Evolutionary conservation across 139 green algal genomes (phyloP).

Genomic region (Chlorella sp.): DNA sequence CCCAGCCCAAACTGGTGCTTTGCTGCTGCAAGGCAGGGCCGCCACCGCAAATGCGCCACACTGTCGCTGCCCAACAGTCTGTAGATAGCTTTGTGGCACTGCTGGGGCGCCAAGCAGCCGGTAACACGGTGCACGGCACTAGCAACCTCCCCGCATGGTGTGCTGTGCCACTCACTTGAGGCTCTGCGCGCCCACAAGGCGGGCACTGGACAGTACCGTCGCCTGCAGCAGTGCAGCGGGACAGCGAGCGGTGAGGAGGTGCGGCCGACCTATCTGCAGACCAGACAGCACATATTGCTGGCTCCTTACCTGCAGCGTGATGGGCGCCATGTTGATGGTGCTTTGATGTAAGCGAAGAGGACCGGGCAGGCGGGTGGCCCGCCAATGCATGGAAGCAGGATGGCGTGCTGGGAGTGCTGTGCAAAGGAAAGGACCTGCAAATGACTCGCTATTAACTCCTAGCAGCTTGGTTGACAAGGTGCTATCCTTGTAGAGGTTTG

Average conservation of each 20-base stretch:
- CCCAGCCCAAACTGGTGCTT: too few species aligned
- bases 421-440: too few species aligned
- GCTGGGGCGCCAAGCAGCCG: background rate
- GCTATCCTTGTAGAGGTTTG: too few species aligned
- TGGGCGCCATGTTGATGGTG: background rate
- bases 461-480: too few species aligned
- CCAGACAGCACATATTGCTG: background rate
- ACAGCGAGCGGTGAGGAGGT: background rate
- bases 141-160: background rate
- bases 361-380: background rate
- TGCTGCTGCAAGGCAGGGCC: background rate
- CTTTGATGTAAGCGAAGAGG: background rate
- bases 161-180: constrained; percentile 10
- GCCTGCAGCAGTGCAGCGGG: constrained; percentile 4
- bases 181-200: background rate
- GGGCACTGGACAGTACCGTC: background rate
- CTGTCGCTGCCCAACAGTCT: too few species aligned
- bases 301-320: constrained; percentile 7
- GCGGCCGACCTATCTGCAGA: background rate
- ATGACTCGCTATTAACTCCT: too few species aligned
- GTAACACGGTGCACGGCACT: background rate
- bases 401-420: background rate
- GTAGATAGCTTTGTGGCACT: background rate
- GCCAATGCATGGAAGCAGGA: background rate
- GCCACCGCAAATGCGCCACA: background rate